phyloP scores from a whole-genome alignment of 2,329 filamentous ascomycete species.

The Monilinia aucupariae region DNA sequence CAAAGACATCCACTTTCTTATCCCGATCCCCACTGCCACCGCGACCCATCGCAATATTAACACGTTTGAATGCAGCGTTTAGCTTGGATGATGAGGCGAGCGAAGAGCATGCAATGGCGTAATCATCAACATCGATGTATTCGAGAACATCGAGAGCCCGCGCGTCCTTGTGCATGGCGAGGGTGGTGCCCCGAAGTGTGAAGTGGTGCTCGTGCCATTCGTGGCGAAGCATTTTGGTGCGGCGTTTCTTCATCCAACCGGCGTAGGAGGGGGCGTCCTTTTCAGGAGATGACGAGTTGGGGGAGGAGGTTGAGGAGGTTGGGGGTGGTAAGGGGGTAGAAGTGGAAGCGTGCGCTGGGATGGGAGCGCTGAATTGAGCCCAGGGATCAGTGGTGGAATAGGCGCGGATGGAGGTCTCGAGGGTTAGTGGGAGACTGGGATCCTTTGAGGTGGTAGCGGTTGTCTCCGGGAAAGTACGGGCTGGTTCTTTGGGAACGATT shows the following conservation, averaged over 20 bases:
- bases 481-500: neutral
- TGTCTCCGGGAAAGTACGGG: slow-evolving; percentile 6
- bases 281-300: slow-evolving; percentile 26
- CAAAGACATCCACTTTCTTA: slow-evolving; percentile 61
- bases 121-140: slow-evolving; percentile 83
- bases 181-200: slow-evolving; percentile 68
- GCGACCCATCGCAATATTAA: slow-evolving; percentile 49
- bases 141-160: slow-evolving; percentile 54
- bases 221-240: slow-evolving; percentile 80
- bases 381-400: slow-evolving; percentile 13
- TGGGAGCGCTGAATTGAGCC: slow-evolving; percentile 13
- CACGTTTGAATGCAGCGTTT: slow-evolving; percentile 77
- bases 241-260: slow-evolving; percentile 92
- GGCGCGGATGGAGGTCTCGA: slow-evolving; percentile 6
- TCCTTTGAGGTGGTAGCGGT: neutral
- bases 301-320: slow-evolving; percentile 19
- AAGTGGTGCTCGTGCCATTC: slow-evolving; percentile 94
- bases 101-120: slow-evolving; percentile 78
- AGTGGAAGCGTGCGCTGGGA: slow-evolving; percentile 14
- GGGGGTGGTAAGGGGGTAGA: slow-evolving; percentile 23
- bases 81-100: slow-evolving; percentile 70
- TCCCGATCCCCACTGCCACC: slow-evolving; percentile 47
- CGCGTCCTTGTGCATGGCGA: slow-evolving; percentile 69
- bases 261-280: slow-evolving; percentile 59
- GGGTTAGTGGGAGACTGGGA: neutral